A percentile compares a stretch with the other conserved stretches of the same genome.
Conservation (phyloP, 108 stramenopile genomes). For the Skeletonema potamos region DNA sequence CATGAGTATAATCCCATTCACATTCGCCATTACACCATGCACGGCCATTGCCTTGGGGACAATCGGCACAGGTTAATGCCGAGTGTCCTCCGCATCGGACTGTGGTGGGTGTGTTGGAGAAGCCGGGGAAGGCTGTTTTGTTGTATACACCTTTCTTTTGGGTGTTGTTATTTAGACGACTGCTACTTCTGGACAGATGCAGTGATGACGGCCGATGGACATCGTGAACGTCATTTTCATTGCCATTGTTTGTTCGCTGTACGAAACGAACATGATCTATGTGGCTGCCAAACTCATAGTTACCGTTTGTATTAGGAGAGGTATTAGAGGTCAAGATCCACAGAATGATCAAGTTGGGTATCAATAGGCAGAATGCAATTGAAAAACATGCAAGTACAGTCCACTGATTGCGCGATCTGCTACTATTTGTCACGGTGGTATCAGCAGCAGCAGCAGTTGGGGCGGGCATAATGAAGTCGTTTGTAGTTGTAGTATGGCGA, state of each 20-base stretch:
- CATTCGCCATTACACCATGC: constrained; percentile 50
- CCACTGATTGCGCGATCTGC: not conserved
- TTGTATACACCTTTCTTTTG: not conserved
- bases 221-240: not conserved
- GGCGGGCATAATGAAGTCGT: no score
- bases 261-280: no score
- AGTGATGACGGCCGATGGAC: no score
- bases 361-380: not conserved
- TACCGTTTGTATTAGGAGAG: not conserved
- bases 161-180: not conserved
- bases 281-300: no score
- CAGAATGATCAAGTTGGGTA: not conserved
- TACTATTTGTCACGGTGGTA: no score
- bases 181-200: no score
- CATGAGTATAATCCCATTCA: constrained; percentile 30
- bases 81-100: constrained; percentile 42
- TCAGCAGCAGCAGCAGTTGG: no score
- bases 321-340: not conserved
- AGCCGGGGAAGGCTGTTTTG: constrained; percentile 20
- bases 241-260: no score
- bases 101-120: not conserved
- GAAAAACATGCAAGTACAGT: not conserved
- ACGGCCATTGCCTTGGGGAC: constrained; percentile 42
- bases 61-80: constrained; percentile 37
- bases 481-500: no score